Evolutionary conservation across 441 rosid species (phyloP).

Genomic region (Populus hybrid): DNA sequence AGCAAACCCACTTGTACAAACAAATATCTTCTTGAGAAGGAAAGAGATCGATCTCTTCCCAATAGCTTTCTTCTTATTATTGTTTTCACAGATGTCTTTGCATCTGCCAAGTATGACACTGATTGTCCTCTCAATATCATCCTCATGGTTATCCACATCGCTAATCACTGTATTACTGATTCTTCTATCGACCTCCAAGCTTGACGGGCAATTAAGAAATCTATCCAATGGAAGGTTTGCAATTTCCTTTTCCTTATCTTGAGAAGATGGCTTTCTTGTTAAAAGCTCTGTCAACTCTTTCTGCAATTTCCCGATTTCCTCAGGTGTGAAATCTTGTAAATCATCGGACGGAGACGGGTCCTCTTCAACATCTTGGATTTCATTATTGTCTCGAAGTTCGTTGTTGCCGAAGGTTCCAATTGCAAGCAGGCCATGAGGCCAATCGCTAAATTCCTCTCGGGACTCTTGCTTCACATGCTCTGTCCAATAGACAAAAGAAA

Average conservation of each 20-base stretch:
- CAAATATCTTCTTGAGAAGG: conserved; percentile 82
- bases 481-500: conserved; percentile 9
- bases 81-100: conserved; percentile 70
- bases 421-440: conserved; percentile 86
- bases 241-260: conserved; percentile 40
- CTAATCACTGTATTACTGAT: conserved; percentile 46
- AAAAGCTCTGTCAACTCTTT: conserved; percentile 78
- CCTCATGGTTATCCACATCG: conserved; percentile 49
- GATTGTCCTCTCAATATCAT: conserved; percentile 84
- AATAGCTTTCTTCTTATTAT: conserved; percentile 48
- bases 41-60: conserved; percentile 71
- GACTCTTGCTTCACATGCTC: conserved; percentile 55
- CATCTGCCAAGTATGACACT: conserved; percentile 86
- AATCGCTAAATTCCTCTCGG: conserved; percentile 84
- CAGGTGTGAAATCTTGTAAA: conserved; percentile 69
- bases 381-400: conserved; percentile 28
- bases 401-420: conserved; percentile 89
- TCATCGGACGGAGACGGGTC: conserved; percentile 38
- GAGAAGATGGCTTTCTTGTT: conserved; percentile 47
- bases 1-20: conserved; percentile 59
- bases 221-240: conserved; percentile 80
- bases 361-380: conserved; percentile 25
- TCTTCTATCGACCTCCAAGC: conserved; percentile 87
- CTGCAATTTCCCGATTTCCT: conserved; percentile 82
- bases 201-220: conserved; percentile 94